Evolutionary conservation across 208 protist species (phyloP).

Genomic region (Trypanosomatidae sp.): DNA sequence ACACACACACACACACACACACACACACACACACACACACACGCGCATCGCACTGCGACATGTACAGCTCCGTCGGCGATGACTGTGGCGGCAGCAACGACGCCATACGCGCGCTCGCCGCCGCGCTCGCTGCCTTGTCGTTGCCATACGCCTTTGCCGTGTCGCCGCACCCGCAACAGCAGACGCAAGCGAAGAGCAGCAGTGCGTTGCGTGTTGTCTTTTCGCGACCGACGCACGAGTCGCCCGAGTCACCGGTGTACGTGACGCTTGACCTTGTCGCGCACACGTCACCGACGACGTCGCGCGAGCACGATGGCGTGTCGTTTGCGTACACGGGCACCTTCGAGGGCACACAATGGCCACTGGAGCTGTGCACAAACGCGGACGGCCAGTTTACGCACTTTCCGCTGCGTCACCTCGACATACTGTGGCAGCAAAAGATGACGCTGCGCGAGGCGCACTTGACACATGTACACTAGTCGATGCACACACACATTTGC

Average conservation of each 20-base stretch:
- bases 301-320: constrained; percentile 1
- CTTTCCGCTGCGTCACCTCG: constrained; percentile 5
- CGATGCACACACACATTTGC: too few relatives aligned
- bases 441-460: too few relatives aligned
- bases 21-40: constrained; percentile 3
- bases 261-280: constrained; percentile 17
- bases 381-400: neutral
- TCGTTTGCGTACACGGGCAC: constrained; percentile 10
- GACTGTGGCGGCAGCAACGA: neutral
- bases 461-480: too few relatives aligned
- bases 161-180: constrained; percentile 27
- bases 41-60: neutral
- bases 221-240: constrained; percentile 31
- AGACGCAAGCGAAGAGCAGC: constrained; percentile 1
- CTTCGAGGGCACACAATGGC: constrained; percentile 17
- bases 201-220: constrained; percentile 33
- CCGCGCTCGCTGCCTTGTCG: constrained; percentile 15
- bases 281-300: too few relatives aligned
- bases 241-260: constrained; percentile 34
- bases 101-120: constrained; percentile 14
- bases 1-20: constrained; percentile 2
- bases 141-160: constrained; percentile 47
- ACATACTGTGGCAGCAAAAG: constrained; percentile 4
- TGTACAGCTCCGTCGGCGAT: too few relatives aligned
- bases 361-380: constrained; percentile 13